Conservation (phyloP, 768 basidiomycete genomes). For the Nidularia pulvinata region DNA sequence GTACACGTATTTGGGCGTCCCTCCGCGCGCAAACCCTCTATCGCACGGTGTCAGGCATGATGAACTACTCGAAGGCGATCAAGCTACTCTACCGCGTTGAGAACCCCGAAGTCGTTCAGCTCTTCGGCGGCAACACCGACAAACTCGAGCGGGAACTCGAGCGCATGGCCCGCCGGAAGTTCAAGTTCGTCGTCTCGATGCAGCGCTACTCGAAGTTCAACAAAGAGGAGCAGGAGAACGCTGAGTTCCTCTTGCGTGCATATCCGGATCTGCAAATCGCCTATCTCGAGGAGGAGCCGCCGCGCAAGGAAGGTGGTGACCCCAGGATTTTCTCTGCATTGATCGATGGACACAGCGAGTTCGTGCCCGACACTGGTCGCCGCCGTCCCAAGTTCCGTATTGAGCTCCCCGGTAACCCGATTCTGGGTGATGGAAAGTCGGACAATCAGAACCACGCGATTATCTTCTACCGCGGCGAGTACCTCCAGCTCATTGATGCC, state of each 20-base stretch:
- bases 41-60: conserved; percentile 99
- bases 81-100: conserved; percentile 99
- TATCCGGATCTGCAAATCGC: conserved; percentile 99
- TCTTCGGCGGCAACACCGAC: conserved; percentile 97
- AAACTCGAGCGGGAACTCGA: conserved; percentile 95
- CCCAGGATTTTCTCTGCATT: conserved; percentile 94
- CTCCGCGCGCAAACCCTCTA: conserved; percentile 98
- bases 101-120: conserved; percentile 98
- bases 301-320: conserved; percentile 94
- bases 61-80: conserved; percentile 99
- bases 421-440: conserved; percentile 98
- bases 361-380: conserved; percentile 84
- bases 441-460: conserved; percentile 99
- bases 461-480: conserved; percentile 99
- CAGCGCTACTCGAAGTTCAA: conserved; percentile 99
- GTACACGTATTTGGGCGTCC: conserved; percentile 99
- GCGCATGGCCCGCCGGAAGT: conserved; percentile 97
- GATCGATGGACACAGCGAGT: conserved; percentile 98
- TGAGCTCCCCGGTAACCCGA: conserved; percentile 98
- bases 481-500: conserved; percentile 98
- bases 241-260: conserved; percentile 95
- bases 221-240: conserved; percentile 99
- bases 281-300: conserved; percentile 95
- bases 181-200: conserved; percentile 99
- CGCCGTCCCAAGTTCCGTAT: conserved; percentile 97